These are phyloP conservation scores for Termitomyces sp. DNA, from an alignment of 768 basidiomycete genomes.

Conservation along the genomic window DNA sequence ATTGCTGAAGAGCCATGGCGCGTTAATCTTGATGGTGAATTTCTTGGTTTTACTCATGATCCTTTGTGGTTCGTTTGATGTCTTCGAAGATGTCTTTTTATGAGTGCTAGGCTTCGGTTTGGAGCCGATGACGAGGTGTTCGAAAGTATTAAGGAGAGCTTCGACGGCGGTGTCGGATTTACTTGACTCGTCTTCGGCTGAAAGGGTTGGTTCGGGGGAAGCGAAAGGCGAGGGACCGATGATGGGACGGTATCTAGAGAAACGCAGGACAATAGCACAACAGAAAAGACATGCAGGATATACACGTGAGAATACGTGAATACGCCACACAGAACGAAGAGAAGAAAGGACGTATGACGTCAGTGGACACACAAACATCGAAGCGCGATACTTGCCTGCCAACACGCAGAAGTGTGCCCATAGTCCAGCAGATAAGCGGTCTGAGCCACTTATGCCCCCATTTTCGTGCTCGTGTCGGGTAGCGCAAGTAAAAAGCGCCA, in stretches of 20 bases:
- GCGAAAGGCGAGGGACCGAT: background rate
- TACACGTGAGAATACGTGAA: background rate
- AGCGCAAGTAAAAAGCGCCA: conserved; percentile 4
- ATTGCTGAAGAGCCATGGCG: conserved; percentile 1
- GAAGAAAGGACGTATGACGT: background rate
- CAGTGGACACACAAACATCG: background rate
- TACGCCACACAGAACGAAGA: background rate
- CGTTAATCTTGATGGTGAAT: conserved; percentile 6
- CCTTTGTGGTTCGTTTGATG: background rate
- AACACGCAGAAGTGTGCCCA: background rate
- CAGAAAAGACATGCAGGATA: background rate
- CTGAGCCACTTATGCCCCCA: conserved; percentile 5
- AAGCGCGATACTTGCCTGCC: background rate
- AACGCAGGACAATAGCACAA: background rate
- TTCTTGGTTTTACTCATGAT: background rate
- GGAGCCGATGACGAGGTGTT: background rate
- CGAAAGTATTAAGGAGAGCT: conserved; percentile 2
- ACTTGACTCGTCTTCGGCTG: background rate
- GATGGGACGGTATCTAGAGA: background rate
- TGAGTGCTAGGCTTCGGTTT: background rate
- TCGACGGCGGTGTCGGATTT: background rate
- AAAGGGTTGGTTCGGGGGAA: background rate
- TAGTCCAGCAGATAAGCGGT: conserved; percentile 6
- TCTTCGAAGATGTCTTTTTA: background rate
- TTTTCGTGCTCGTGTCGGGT: conserved; percentile 5